Base-by-base conservation (phyloP, 192 early-diverging fungal genomes). In the Coemansia sp. region DNA sequence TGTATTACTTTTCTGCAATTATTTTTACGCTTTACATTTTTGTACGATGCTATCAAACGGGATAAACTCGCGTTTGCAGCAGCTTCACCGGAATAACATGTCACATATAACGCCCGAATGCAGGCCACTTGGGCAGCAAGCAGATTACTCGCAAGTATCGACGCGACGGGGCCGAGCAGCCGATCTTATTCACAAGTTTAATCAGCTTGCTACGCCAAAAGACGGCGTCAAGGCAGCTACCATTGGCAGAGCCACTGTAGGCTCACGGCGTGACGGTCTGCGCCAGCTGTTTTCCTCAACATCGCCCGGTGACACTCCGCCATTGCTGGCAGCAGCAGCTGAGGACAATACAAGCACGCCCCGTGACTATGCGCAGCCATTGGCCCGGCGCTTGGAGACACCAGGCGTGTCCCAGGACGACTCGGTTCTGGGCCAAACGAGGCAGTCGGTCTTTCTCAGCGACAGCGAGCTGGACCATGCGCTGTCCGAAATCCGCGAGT, bases 151-250 rank as follows among this genome's bases (percentile, higher is more conserved):
- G 41, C 57, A 51, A 6, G 48, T 69, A 2, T 66, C 66, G 8
- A 64, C 76, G 8, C 41, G 67, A n/a, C 66, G 60, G 48, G 76
- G 76, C 52, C 67, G 72, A 0, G 71, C 76, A 6, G 76, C 76
- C 4, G 76, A 70, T 51, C 66, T 79, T 9, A 79, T 79, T 27
- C 66, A 70, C 60, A 79, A 79, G 61, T 79, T 79, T 55, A 79
- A 79, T 57, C 70, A 73, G 54, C 51, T 79, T 48, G 62, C 62
- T 19, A 19, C 45, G 53, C 38, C 29, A 39, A 56, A 29, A 22
- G 27, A 37, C 62, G 8, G 19, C 62, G 53, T 17, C 58, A 24
- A 55, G 6, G 19, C 56, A 0, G 60, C 65, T 7, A 48, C 65
- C 19, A 39, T 63, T 51, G 60, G 58, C 52, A 60, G 60, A 27